phyloP scores from a whole-genome alignment of 345 rosid species.

The Brassica incana region DNA sequence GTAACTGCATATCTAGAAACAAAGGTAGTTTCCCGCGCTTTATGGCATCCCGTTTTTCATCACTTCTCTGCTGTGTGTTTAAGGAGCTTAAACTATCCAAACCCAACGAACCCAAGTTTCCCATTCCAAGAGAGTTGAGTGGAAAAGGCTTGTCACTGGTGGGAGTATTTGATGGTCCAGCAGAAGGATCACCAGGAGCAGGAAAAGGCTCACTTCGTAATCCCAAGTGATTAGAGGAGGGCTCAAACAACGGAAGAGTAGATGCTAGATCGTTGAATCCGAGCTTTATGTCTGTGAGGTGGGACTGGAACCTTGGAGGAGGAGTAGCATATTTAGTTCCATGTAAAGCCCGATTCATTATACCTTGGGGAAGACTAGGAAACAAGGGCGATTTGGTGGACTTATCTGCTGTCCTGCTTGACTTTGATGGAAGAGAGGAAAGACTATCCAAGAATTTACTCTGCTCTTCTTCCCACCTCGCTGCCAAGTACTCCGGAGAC shows the following conservation, averaged over 20 bases:
- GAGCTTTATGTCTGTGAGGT: constrained; percentile 93
- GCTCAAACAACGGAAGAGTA: constrained; percentile 56
- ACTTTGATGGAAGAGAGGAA: constrained; percentile 48
- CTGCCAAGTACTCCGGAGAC: constrained; percentile 71
- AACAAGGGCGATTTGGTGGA: constrained; percentile 58
- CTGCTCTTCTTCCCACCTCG: constrained; percentile 97
- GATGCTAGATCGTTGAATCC: constrained; percentile 65
- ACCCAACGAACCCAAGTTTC: constrained; percentile 57
- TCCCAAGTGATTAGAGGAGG: constrained; percentile 59
- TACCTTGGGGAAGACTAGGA: constrained; percentile 84
- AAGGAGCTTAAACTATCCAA: constrained; percentile 49
- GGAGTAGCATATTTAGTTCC: constrained; percentile 65
- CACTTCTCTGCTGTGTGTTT: constrained; percentile 47
- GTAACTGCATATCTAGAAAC: constrained; percentile 66
- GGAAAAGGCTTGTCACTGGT: constrained; percentile 63
- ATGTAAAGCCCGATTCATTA: constrained; percentile 84
- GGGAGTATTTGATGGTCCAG: constrained; percentile 46
- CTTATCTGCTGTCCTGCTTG: constrained; percentile 47
- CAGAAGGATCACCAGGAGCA: constrained; percentile 65
- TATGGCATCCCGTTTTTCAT: constrained; percentile 49
- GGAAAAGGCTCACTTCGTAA: constrained; percentile 63
- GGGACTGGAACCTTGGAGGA: constrained; percentile 62
- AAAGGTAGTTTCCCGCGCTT: constrained; percentile 63
- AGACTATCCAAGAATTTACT: constrained; percentile 72
- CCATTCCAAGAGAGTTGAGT: constrained; percentile 67